Conservation (phyloP, 2,329 filamentous ascomycete species). For the Exophiala sideris region DNA sequence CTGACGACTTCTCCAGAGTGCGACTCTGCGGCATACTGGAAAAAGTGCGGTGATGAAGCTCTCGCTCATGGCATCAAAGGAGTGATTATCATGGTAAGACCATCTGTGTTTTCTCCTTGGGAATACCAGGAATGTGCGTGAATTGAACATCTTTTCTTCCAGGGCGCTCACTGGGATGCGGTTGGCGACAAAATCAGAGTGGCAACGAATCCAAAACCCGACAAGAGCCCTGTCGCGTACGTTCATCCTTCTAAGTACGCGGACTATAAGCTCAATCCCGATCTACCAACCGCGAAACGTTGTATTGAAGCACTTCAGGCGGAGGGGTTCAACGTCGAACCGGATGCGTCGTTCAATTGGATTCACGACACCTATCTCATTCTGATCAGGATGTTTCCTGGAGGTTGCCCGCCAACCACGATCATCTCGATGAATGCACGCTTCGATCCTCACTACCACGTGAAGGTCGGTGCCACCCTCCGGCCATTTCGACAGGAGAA, state of each 20-base stretch:
- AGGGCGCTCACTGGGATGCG: constrained; percentile 66
- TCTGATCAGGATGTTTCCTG: constrained; percentile 65
- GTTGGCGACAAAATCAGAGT: constrained; percentile 57
- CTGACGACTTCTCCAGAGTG: constrained; percentile 39
- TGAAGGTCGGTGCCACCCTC: too few relatives aligned
- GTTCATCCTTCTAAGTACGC: constrained; percentile 64
- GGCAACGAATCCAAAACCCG: constrained; percentile 57
- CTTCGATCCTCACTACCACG: constrained; percentile 26
- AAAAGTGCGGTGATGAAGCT: constrained; percentile 61
- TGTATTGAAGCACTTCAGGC: constrained; percentile 50
- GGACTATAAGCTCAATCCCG: constrained; percentile 59
- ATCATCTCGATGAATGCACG: constrained; percentile 54
- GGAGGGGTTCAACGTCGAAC: constrained; percentile 53
- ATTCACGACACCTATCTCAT: constrained; percentile 70
- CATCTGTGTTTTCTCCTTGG: neutral
- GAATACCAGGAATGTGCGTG: neutral
- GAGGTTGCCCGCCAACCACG: constrained; percentile 61
- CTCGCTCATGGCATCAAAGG: constrained; percentile 59
- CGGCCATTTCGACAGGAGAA: neutral
- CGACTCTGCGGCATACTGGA: constrained; percentile 62
- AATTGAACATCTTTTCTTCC: neutral
- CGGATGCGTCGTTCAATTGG: constrained; percentile 62
- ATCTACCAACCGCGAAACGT: constrained; percentile 51
- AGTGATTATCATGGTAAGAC: constrained; percentile 61
- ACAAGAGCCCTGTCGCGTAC: constrained; percentile 63